Evolutionary conservation across 228 moss, liverwort and hornwort genomes (phyloP).

Genomic region (Sphagnum magellanicum): DNA sequence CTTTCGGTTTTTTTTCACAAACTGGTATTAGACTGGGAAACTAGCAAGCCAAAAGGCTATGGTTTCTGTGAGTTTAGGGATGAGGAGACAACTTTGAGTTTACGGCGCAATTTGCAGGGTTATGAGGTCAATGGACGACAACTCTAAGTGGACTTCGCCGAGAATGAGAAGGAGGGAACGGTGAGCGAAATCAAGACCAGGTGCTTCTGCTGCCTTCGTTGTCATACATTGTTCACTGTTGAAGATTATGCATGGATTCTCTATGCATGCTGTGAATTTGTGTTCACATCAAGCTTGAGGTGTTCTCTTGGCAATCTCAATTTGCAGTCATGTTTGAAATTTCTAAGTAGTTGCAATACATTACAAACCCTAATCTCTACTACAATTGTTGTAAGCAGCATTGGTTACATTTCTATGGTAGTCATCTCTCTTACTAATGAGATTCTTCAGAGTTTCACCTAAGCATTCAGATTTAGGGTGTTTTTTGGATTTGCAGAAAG

Average conservation of each 20-base stretch:
- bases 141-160: slow-evolving; percentile 98
- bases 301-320: no score
- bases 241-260: background rate
- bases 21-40: slow-evolving; percentile 96
- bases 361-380: no score
- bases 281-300: background rate
- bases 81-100: slow-evolving; percentile 99
- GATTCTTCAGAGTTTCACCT: no score
- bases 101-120: slow-evolving; percentile 93
- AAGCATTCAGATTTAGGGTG: background rate
- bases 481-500: slow-evolving; percentile 33
- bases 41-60: slow-evolving; percentile 99
- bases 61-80: slow-evolving; percentile 99
- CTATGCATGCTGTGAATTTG: background rate
- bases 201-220: slow-evolving; percentile 17
- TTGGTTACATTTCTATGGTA: no score
- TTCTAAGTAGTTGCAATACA: no score
- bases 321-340: no score
- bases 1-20: slow-evolving; percentile 53
- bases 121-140: slow-evolving; percentile 98
- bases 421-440: no score
- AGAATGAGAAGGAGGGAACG: slow-evolving; percentile 98
- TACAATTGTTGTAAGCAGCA: no score
- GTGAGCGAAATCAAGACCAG: slow-evolving; percentile 96
- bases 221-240: background rate